Base-by-base conservation (phyloP, 768 basidiomycete genomes). In the Phylloporus scabripes region DNA sequence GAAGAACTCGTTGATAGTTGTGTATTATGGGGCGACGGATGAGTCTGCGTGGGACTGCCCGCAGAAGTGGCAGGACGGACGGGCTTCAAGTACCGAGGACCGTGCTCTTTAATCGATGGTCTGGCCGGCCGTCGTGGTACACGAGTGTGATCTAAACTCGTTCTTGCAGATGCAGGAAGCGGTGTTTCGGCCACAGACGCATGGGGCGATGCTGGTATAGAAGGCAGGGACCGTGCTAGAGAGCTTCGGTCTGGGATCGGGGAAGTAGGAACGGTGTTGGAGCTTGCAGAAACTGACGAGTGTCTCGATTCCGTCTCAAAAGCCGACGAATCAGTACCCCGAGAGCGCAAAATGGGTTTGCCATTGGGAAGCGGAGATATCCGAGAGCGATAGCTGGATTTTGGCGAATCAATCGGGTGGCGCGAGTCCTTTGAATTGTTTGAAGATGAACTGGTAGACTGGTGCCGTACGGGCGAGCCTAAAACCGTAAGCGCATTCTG, bases 51-150 rank as follows among this genome's bases (percentile, higher is more conserved):
- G 0, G 52, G 41, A n/a, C 57, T 26, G 20, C 69, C 66, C n/a
- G 67, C 63, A 41, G 74, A 71, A 10, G 75, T 75, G 14, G 74
- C 65, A 24, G 76, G 73, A 18, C 75, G 68, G 11, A 52, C 46
- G 6, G 56, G 48, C 0, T 6, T 28, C 26, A 28, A 6, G 26
- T 28, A 15, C 2, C 46, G 47, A 1, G 45, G 24, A 18, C 49
- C 7, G 15, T 40, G 23, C n/a, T 48, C 53, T 17, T 15, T 47
- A 15, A 42, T 36, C 18, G 51, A 51, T 8, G 51, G 31, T 6
- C 23, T 36, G 31, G 24, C 42, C 15, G 29, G 60, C 36, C 50
- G 59, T 38, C 53, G 57, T 14, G 45, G 50, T 14, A 43, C n/a
- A 32, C 39, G 54, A 38, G 41, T 24, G 34, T 57, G 34, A 42